These are phyloP conservation scores for Arabidopsis arenosa DNA, from an alignment of 345 rosid genomes.

Conservation along the genomic window DNA sequence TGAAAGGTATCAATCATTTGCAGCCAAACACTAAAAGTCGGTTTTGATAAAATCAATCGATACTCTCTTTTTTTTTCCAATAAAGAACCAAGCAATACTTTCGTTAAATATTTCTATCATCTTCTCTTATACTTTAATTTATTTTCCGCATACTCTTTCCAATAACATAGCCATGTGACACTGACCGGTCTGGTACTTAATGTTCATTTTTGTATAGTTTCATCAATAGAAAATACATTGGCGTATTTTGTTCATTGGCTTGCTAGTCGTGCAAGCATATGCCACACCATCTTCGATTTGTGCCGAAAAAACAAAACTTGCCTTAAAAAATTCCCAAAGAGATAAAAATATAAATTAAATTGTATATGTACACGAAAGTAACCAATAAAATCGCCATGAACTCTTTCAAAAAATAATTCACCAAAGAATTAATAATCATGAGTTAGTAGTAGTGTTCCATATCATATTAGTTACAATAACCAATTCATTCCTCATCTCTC, in stretches of 20 bases:
- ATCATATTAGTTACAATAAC: constrained; percentile 20
- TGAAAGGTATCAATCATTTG: constrained; percentile 6
- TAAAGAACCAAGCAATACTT: neutral
- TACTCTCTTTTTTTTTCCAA: neutral
- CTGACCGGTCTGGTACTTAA: constrained; percentile 8
- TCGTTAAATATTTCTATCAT: neutral
- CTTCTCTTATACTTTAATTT: neutral
- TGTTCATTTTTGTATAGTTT: constrained; percentile 4
- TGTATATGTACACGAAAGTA: constrained; percentile 38
- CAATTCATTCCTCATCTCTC: constrained; percentile 49
- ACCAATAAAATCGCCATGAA: constrained; percentile 36
- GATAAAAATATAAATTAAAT: constrained; percentile 2
- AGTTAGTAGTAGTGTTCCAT: constrained; percentile 28
- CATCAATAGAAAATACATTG: neutral
- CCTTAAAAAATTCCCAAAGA: neutral
- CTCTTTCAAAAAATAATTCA: constrained; percentile 33
- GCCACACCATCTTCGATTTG: constrained; percentile 15
- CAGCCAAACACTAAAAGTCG: constrained; percentile 12
- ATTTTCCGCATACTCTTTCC: neutral
- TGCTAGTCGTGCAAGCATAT: constrained; percentile 25
- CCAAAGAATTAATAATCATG: constrained; percentile 40
- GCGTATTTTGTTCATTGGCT: constrained; percentile 13
- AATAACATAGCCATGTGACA: constrained; percentile 23
- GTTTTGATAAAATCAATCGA: neutral
- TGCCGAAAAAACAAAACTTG: neutral